Percentiles rank a stretch among this genome's conserved stretches.
Evolutionary conservation across 352 stramenopile species (phyloP).

Genomic region (Phytophthora chlamydospora): DNA sequence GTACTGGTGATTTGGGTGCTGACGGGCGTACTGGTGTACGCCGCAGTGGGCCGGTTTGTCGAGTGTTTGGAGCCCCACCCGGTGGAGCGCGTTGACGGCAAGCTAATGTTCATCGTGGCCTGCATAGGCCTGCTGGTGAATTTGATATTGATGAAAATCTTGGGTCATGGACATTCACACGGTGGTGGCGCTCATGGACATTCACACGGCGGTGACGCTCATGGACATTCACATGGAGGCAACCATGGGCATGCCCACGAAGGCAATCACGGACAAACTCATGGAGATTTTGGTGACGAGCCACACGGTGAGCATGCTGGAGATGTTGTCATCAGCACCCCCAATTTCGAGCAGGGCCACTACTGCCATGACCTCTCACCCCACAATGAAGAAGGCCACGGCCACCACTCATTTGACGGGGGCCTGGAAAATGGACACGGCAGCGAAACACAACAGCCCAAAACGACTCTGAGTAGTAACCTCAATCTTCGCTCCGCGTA

Average conservation of each 20-base stretch:
- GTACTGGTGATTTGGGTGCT: constrained; percentile 93
- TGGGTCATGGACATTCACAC: constrained; percentile 76
- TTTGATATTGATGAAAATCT: constrained; percentile 91
- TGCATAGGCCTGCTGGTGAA: constrained; percentile 95
- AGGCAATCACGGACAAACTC: constrained; percentile 33
- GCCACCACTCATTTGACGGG: constrained; percentile 3
- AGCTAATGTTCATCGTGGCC: constrained; percentile 95
- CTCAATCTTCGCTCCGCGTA: constrained; percentile 96
- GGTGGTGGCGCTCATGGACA: constrained; percentile 24
- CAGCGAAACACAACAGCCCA: constrained; percentile 10
- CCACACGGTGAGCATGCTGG: constrained; percentile 7
- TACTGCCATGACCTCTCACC: constrained; percentile 6
- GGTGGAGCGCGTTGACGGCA: constrained; percentile 89
- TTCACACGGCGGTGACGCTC: background rate
- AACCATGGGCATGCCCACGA: too few relatives aligned
- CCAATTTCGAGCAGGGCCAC: constrained; percentile 19
- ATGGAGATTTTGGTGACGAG: constrained; percentile 5
- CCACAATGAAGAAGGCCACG: constrained; percentile 28
- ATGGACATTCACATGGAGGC: constrained; percentile 31
- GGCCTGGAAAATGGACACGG: constrained; percentile 17
- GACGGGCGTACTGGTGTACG: constrained; percentile 92
- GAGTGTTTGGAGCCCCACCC: constrained; percentile 72
- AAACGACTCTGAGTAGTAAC: constrained; percentile 66
- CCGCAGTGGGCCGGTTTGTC: constrained; percentile 86
- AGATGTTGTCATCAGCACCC: constrained; percentile 9